These are phyloP conservation scores for Gonapodya sp. DNA, from an alignment of 192 early-diverging fungal species.

Conservation along the genomic window DNA sequence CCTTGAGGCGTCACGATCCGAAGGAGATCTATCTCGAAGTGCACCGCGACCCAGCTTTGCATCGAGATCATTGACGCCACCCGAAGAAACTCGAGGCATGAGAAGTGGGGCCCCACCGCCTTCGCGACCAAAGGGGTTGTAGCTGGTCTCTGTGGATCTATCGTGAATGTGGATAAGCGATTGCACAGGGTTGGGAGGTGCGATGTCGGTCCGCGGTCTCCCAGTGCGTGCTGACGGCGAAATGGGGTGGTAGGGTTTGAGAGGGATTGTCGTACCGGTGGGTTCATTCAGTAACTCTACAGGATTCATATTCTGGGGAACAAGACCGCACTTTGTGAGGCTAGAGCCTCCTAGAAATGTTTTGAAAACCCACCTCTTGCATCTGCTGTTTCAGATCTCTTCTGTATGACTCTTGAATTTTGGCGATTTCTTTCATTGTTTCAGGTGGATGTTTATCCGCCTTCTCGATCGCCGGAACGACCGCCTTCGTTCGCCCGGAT, in stretches of 20 bases:
- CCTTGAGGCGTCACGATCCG: background rate
- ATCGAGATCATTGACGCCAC: background rate
- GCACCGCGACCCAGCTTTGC: background rate
- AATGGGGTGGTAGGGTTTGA: background rate
- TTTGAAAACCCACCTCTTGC: background rate
- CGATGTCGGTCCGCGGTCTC: background rate
- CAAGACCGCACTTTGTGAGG: no score
- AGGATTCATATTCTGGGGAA: no score
- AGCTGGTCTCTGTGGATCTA: background rate
- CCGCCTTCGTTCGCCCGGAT: background rate
- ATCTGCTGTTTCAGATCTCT: background rate
- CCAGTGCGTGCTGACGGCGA: background rate
- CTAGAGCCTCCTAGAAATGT: no score
- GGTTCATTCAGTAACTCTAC: background rate
- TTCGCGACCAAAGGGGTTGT: background rate
- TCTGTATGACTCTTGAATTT: background rate
- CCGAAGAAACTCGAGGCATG: background rate
- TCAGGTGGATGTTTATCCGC: conserved; percentile 1
- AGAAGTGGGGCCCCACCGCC: background rate
- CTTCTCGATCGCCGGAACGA: background rate
- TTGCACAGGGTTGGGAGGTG: background rate
- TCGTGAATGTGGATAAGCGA: background rate
- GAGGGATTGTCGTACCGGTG: background rate
- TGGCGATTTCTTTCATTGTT: background rate
- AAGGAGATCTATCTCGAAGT: background rate